These are phyloP conservation scores for Collariella sp. DNA, from an alignment of 495 filamentous ascomycete species.

Conservation along the genomic window DNA sequence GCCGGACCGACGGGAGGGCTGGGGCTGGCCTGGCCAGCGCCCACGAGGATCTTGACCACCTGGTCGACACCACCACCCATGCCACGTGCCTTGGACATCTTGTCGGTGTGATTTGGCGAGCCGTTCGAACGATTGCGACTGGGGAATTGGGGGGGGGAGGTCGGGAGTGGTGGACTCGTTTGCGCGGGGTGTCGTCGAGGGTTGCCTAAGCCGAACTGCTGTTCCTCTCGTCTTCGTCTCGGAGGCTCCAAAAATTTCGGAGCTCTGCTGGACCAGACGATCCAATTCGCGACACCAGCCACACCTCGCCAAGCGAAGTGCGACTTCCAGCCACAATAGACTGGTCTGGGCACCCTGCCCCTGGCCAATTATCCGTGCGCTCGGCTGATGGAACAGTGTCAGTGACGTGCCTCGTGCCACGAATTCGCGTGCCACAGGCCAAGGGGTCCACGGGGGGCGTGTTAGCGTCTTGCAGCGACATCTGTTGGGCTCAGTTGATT, in stretches of 20 bases:
- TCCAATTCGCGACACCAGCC: slow-evolving; percentile 9
- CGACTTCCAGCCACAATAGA: neutral
- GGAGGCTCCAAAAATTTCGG: slow-evolving; percentile 10
- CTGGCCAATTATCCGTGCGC: neutral
- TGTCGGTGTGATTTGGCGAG: slow-evolving; percentile 9
- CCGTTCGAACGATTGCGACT: neutral
- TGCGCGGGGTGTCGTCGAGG: neutral
- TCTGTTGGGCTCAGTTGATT: slow-evolving; percentile 8
- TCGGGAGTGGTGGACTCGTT: neutral
- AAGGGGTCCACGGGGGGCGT: neutral
- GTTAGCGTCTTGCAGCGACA: slow-evolving; percentile 7
- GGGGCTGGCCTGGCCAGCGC: slow-evolving; percentile 90
- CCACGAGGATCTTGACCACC: slow-evolving; percentile 96
- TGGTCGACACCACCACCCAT: slow-evolving; percentile 54
- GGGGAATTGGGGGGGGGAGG: neutral
- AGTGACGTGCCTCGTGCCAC: slow-evolving; percentile 14
- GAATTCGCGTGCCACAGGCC: neutral
- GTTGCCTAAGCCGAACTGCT: neutral
- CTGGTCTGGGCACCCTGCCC: neutral
- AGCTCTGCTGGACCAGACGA: neutral
- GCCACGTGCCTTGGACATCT: slow-evolving; percentile 73
- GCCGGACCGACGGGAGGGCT: slow-evolving; percentile 97
- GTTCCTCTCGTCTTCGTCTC: neutral
- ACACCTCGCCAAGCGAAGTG: neutral
- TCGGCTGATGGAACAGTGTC: neutral